These are phyloP conservation scores for Pilaira anomala DNA, from an alignment of 192 early-diverging fungal species.

Conservation along the genomic window DNA sequence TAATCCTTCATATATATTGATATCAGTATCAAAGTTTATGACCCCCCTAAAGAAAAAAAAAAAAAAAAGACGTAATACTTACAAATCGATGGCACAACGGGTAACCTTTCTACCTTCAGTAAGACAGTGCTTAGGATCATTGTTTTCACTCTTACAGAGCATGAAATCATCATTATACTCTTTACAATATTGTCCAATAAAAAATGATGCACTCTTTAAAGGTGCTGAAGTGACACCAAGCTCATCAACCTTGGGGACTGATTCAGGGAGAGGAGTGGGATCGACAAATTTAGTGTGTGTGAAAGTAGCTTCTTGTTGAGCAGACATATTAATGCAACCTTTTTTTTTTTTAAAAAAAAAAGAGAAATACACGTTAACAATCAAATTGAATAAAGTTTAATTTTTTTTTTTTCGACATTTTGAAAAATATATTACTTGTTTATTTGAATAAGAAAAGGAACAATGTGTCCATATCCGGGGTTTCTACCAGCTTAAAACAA, in stretches of 20 bases:
- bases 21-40: not conserved
- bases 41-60: not conserved
- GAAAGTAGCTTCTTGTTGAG: slow-evolving; percentile 23
- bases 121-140: slow-evolving; percentile 87
- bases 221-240: slow-evolving; percentile 91
- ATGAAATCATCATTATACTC: slow-evolving; percentile 95
- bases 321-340: slow-evolving; percentile 20
- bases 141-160: slow-evolving; percentile 91
- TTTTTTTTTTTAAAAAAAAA: too few relatives aligned
- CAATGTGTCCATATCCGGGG: too few relatives aligned
- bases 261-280: slow-evolving; percentile 70
- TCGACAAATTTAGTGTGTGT: slow-evolving; percentile 65
- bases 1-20: slow-evolving; percentile 50
- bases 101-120: slow-evolving; percentile 95
- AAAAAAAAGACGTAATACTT: slow-evolving; percentile 34
- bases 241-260: slow-evolving; percentile 74
- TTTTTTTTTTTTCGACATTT: too few relatives aligned
- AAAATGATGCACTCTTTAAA: slow-evolving; percentile 89
- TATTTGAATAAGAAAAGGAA: too few relatives aligned
- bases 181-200: slow-evolving; percentile 85
- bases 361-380: too few relatives aligned
- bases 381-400: too few relatives aligned
- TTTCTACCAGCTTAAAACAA: too few relatives aligned
- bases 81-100: slow-evolving; percentile 87
- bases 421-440: too few relatives aligned